Base-by-base conservation (phyloP, 1,284 basidiomycete species). In the Fistulinella staudtii region DNA sequence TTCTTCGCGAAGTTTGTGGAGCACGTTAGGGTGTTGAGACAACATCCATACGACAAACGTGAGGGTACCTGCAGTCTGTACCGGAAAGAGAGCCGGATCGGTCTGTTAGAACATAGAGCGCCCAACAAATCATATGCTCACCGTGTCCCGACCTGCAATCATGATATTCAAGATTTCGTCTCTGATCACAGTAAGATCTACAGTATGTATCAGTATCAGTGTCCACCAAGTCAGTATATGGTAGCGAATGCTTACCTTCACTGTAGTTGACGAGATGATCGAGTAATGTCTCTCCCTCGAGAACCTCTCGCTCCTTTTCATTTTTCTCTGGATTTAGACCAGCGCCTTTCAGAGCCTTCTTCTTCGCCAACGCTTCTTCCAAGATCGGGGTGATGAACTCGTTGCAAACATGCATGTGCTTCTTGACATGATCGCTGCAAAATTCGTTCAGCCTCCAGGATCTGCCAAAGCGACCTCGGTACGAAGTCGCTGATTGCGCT, bases 1-100 rank as follows among this genome's bases (percentile, higher is more conserved):
- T 56, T 84, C 82, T 22, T 73, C 63, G 1, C 79, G 75, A 17
- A 85, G 68, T 11, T 70, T 71, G 1, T 46, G 41, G 18, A 74
- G 60, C 11, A 78, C 70, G 0, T 66, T 49, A 2, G 77, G 77
- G 49, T 84, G 67, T 21, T 70, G 65, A 4, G 79, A 66, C 9
- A 85, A 65, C 63, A 77, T 72, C 58, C 82, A 84, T 5, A 80
- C 49, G 3, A 66, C 61, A 49, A 75, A 78, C 0, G 77, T 79
- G 15, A 83, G 54, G 0, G 74, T 75, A 3, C 70, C 61, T 7
- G 78, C 75, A 0, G 80, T 83, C 49, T 81, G 41, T 50, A 14
- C 31, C 47, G 17, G 52, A 47, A 46, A 27, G 4, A 18, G 13
- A 20, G n/a, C n/a, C 29, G 29, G 5, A n/a, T 5, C 14, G n/a